Evolutionary conservation across 2,329 filamentous ascomycete species (phyloP).

Genomic region (Talaromyces sp.): DNA sequence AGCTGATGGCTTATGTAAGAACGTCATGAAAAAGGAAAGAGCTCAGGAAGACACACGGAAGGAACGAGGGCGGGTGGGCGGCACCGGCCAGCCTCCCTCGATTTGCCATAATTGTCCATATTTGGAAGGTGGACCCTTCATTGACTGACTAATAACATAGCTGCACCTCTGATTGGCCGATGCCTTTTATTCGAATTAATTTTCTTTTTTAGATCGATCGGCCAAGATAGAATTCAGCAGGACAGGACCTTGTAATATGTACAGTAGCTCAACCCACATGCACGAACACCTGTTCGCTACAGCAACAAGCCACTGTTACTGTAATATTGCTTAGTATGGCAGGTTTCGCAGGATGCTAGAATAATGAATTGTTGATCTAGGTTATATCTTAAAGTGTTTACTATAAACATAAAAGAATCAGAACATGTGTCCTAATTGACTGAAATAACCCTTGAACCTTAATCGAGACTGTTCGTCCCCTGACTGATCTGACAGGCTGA

Average conservation of each 20-base stretch:
- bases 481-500: background rate
- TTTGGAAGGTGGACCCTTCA: background rate
- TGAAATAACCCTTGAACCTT: background rate
- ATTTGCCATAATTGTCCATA: background rate
- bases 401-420: background rate
- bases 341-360: too few species aligned
- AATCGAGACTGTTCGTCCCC: background rate
- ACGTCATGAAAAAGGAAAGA: background rate
- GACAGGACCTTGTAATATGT: background rate
- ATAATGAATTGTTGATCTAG: too few species aligned
- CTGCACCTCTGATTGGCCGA: background rate
- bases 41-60: background rate
- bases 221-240: background rate
- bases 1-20: background rate
- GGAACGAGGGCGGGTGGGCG: background rate
- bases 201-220: background rate
- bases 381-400: background rate
- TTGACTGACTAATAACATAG: background rate
- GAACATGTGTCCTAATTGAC: background rate
- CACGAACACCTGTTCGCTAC: conserved; percentile 6
- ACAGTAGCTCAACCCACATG: background rate
- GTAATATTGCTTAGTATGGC: background rate
- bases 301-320: background rate
- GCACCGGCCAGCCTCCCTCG: background rate
- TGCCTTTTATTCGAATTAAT: background rate